Base-by-base conservation (phyloP, 1,139 yeast genomes). In the Debaryomyces sp. region DNA sequence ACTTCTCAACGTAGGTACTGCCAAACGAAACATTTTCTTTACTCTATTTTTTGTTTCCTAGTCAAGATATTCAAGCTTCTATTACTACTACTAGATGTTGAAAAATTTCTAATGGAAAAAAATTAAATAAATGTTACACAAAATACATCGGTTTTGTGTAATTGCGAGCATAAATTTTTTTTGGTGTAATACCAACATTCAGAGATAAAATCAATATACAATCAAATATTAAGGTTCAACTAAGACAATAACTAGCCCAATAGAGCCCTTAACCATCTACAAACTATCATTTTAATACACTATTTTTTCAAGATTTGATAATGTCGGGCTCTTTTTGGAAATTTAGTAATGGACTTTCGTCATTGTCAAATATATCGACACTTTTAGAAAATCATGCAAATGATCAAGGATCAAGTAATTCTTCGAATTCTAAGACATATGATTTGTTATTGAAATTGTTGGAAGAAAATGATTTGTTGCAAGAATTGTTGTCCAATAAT, bases 321-420 rank as follows among this genome's bases (percentile, higher is more conserved):
- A 86, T 86, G 94, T 85, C 92, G 3, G 87, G 89, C 30, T 81
- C 94, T 40, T 92, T 91, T 68, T 92, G 98, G 98, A 87, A 89
- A 67, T 88, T 89, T 68, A 89, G 92, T 49, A 88, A 86, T 66
- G 94, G 90, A 54, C 88, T 88, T 66, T 82, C 91, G 45, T 82
- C 90, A 45, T 81, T 85, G 43, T 84, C 92, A 8, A 81, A 88
- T 51, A 84, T 92, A 49, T 84, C 89, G 54, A 84, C 85, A 48
- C 76, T 92, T 42, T 77, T 94, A 54, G 89, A 87, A 57, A 75
- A 76, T 54, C 77, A 81, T 44, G 67, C 66, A 26, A 59, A 63
- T 44, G 63, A 62, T 41, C 64, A 63, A 33, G 70, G 67, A 42
- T 61, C 62, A 35, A 67, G 62, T 39, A 66, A 65, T 12, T 44